These are phyloP conservation scores for Sodiomyces alkalinus DNA, from an alignment of 2,329 filamentous ascomycete species.

Conservation along the genomic window DNA sequence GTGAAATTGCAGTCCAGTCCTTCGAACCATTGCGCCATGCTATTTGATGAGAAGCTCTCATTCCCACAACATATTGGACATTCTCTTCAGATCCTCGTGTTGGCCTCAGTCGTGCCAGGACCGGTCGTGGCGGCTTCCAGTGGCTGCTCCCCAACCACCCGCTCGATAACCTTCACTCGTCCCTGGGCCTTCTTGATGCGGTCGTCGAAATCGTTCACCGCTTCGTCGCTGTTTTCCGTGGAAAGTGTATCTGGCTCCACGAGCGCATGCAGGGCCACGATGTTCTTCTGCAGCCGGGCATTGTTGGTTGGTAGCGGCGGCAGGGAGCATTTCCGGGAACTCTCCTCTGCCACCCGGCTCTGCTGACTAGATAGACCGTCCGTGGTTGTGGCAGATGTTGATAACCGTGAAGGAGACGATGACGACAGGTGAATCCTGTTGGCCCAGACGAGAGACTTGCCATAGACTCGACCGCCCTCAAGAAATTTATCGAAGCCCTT, in stretches of 20 bases:
- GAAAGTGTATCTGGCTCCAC: slow-evolving; percentile 65
- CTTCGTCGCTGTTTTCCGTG: slow-evolving; percentile 73
- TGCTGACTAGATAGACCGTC: neutral
- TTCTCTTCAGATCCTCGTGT: no score
- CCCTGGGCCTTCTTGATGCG: slow-evolving; percentile 67
- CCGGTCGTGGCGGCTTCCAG: neutral
- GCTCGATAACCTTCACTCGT: slow-evolving; percentile 75
- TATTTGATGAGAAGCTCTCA: no score
- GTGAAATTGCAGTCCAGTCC: no score
- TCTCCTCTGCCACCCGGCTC: neutral
- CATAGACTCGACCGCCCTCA: slow-evolving; percentile 64
- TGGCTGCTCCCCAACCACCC: slow-evolving; percentile 34
- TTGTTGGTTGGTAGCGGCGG: slow-evolving; percentile 34
- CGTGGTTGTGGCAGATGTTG: neutral
- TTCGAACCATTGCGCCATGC: no score
- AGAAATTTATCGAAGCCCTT: slow-evolving; percentile 90
- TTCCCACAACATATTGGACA: no score
- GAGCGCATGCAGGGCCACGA: slow-evolving; percentile 59
- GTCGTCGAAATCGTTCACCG: slow-evolving; percentile 84
- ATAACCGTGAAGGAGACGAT: no score
- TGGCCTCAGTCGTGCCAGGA: neutral
- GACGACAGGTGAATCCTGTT: slow-evolving; percentile 37
- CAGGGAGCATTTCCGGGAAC: slow-evolving; percentile 12
- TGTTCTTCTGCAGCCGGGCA: slow-evolving; percentile 58
- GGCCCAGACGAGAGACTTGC: slow-evolving; percentile 70